Conservation (phyloP, 2,329 filamentous ascomycete species). For the Lachnellula cervina region DNA sequence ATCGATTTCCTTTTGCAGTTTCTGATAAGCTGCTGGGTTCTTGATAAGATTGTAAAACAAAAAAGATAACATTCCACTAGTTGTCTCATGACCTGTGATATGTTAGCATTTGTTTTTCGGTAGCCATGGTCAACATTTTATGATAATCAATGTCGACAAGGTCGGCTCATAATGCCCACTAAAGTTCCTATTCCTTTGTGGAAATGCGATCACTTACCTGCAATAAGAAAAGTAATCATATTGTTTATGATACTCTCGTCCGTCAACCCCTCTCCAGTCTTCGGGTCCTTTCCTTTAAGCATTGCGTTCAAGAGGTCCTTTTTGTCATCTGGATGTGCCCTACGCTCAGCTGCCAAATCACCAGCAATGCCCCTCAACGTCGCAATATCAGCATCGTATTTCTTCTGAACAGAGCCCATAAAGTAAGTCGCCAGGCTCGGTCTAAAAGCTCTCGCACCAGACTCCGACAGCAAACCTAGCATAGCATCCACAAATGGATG, state of each 20-base stretch:
- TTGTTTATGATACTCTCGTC: constrained; percentile 63
- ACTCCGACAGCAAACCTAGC: constrained; percentile 57
- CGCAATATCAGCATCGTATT: constrained; percentile 51
- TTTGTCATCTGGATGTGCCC: constrained; percentile 49
- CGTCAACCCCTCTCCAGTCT: constrained; percentile 60
- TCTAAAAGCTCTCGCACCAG: constrained; percentile 45
- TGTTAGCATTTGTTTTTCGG: constrained; percentile 38
- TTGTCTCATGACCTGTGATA: constrained; percentile 60
- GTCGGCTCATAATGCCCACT: background rate
- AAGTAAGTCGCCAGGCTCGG: constrained; percentile 45
- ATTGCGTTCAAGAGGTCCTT: constrained; percentile 67
- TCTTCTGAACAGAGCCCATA: constrained; percentile 38
- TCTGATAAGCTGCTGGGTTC: constrained; percentile 41
- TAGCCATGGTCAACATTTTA: background rate
- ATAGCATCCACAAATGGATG: constrained; percentile 69
- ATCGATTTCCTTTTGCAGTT: constrained; percentile 50
- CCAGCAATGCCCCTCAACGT: constrained; percentile 50
- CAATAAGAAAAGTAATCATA: constrained; percentile 66
- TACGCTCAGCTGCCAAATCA: constrained; percentile 57
- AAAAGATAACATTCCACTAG: constrained; percentile 49
- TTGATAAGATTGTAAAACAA: constrained; percentile 48
- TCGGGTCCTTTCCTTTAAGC: constrained; percentile 61
- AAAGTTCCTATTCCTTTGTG: constrained; percentile 36
- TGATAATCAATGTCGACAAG: too few relatives aligned
- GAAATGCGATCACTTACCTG: constrained; percentile 42